Base-by-base conservation (phyloP, 2,329 filamentous ascomycete genomes). In the Fusarium penzigii region DNA sequence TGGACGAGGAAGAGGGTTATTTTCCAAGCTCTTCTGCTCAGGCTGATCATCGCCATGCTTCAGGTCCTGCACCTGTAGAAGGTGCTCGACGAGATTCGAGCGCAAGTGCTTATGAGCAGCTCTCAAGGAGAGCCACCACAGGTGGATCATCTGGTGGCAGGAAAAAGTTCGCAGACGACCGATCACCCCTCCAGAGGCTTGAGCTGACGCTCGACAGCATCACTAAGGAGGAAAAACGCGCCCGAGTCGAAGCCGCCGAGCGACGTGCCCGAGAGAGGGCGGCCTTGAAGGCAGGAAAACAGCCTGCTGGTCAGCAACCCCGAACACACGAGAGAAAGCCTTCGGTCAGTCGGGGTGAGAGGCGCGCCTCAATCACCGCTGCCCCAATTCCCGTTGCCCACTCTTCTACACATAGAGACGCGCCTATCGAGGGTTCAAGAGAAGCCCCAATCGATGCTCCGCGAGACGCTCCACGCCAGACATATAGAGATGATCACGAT, bases 161-260 rank as follows among this genome's bases (percentile, higher is more conserved):
- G 50, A 82, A 76, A 77, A 77, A 79, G 75, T 85, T 89, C 73
- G 89, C 93, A 65, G 81, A 87, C 51, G 88, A 95, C 69, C 85
- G 89, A 65, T 97, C 93, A 57, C 94, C 95, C 47, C 80, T 99
- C 47, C 93, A 99, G 72, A 94, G 88, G 76, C 83, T 99, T 61
- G 93, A 99, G 76, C 84, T 90, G 66, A 94, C 90, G 65, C 81
- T 97, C 66, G 89, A 88, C 71, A 92, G 89, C 73, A 93, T 97
- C 71, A 96, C 89, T 70, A 97, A 97, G 71, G 92, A 97, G 73
- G 92, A 97, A 72, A 95, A 96, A 71, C 83, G 93, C 58, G 91
- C 92, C 9, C 83, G 90, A 43, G 85, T 93, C 5, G 83, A 92
- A 68, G 89, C 93, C 64, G 91, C 91, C 6, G 93, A 97, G 70